Evolutionary conservation across 2,329 filamentous ascomycete species (phyloP), one percentile per base, ranked within the genome.

Genomic region (Botrytis sinoallii): DNA sequence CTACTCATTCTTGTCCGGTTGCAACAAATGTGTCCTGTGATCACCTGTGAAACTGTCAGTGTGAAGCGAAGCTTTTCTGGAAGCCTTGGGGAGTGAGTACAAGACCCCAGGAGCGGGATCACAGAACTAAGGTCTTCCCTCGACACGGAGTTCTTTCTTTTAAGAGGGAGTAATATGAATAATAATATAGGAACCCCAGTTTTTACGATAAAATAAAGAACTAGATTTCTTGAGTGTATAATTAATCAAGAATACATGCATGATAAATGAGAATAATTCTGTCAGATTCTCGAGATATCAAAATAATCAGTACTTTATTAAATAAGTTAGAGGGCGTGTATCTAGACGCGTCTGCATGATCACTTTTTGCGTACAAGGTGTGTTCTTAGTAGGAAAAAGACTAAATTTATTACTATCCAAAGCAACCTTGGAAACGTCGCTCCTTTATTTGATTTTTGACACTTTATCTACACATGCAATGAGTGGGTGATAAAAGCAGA

Each of bases 141-240:
- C 48, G 7, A 52, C 6, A 52, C 7, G 25, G 25, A 52, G 25
- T 52, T 52, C 22, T 6, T n/a, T 25, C 48, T 52, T 52, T n/a
- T n/a, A 10, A 6, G 25, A 52, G 25, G 22, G 48, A 52, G 48
- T 14, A 52, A 25, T n/a, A 52, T 52, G 25, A 6, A 16, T n/a
- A 2, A n/a, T 3, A 3, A 12, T n/a, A n/a, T n/a, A n/a, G 25
- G 12, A 6, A n/a, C 3, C 0, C 6, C 25, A 9, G 2, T 16
- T 7, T 3, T n/a, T 0, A 55, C 8, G 48, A 55, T n/a, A 20
- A 16, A n/a, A 16, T 8, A 16, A n/a, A 55, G 12, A n/a, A n/a
- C 25, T 7, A 2, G 14, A 16, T n/a, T n/a, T 52, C 25, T n/a
- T 52, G 48, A 0, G 48, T 16, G 4, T 1, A 9, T 46, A 3